Evolutionary conservation across 2,329 filamentous ascomycete genomes (phyloP), one percentile per base, ranked within the genome.

Genomic region (Coniochaeta sp.): DNA sequence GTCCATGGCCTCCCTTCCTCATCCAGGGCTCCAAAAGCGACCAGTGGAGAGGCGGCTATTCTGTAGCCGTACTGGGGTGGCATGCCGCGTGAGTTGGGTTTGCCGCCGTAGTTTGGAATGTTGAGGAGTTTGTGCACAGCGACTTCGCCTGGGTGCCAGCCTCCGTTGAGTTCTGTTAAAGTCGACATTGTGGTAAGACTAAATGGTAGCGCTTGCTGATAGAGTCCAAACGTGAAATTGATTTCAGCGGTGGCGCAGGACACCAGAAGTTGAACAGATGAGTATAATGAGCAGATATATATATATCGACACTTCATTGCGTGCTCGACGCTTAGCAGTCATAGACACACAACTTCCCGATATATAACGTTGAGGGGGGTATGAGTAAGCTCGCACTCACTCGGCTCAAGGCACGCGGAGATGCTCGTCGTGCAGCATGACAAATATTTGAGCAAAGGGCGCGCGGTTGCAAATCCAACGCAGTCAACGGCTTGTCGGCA

Each of bases 1-100:
- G 88, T 89, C 91, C 91, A 96, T 1, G 89, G 90, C 22, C 83
- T 76, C 1, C 81, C 81, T 22, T 85, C 68, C 2, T 74, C 72
- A 67, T 95, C 90, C 1, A 93, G 73, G 0, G 89, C 84, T 1
- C 91, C 91, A 19, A 96, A 74, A 0, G 89, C 90, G 16, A 95
- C 77, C 8, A 95, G 77, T 0, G 89, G 86, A 0, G 85, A 86
- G 17, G 75, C 74, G 58, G 81, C 77, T 3, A 92, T 78, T 63
- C 89, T 81, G 63, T 79, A 76, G 1, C 79, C 83, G 24, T 88
- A 87, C 12, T n/a, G 19, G 6, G 36, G n/a, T 4, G 85, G 85
- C 1, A 95, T 79, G 59, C 84, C 85, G 0, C 81, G 76, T 1
- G 80, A 73, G 0, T 89, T 92, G 0, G 90, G 90, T 67, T 95